Percentiles rank a stretch among this genome's conserved stretches.
phyloP scores from a whole-genome alignment of 2,329 filamentous ascomycete genomes.

The Rutstroemia sp. region DNA sequence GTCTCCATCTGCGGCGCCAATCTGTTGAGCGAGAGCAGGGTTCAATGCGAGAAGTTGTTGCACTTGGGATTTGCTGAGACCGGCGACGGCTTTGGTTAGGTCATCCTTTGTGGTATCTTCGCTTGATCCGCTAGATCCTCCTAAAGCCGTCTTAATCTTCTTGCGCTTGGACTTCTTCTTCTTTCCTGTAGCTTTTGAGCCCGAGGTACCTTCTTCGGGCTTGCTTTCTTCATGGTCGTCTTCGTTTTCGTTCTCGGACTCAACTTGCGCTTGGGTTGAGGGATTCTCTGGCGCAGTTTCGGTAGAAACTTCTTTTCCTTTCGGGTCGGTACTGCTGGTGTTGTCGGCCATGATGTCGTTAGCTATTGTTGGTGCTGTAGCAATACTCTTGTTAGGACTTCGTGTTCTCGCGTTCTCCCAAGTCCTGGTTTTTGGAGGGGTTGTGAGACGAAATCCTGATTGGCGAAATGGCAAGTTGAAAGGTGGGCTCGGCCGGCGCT shows the following conservation, averaged over 20 bases:
- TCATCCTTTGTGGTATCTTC: constrained; percentile 39
- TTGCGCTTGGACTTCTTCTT: constrained; percentile 62
- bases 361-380: not conserved
- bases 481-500: not conserved
- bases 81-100: constrained; percentile 34
- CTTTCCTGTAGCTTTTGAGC: constrained; percentile 31
- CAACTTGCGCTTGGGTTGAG: constrained; percentile 31
- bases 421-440: constrained; percentile 1
- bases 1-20: constrained; percentile 32
- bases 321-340: constrained; percentile 53
- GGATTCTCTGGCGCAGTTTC: constrained; percentile 11
- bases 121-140: constrained; percentile 8
- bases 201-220: constrained; percentile 22
- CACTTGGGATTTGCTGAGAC: constrained; percentile 49
- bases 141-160: constrained; percentile 42
- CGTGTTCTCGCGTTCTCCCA: too few relatives aligned
- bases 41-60: constrained; percentile 64
- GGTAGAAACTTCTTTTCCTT: constrained; percentile 36
- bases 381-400: too few relatives aligned
- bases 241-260: constrained; percentile 36
- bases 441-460: not conserved
- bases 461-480: not conserved
- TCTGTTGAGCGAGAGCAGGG: constrained; percentile 61
- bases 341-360: constrained; percentile 44
- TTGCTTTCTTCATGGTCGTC: constrained; percentile 31